Evolutionary conservation across 768 basidiomycete genomes (phyloP).

Genomic region (Lepiota subincarnata): DNA sequence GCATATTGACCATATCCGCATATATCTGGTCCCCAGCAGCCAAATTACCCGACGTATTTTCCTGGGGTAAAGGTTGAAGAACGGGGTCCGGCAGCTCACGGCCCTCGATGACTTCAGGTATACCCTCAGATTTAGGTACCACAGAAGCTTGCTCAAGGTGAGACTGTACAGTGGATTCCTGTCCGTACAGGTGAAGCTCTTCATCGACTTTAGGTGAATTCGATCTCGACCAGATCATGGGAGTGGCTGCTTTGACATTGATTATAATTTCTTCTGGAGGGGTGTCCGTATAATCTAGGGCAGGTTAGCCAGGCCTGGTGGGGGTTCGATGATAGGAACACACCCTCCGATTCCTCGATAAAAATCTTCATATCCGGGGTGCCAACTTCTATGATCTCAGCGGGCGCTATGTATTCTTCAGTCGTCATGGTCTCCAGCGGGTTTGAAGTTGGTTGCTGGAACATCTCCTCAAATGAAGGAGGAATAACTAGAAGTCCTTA

Average conservation of each 20-base stretch:
- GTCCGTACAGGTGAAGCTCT: too few species aligned
- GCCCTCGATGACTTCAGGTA: background rate
- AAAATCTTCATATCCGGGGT: conserved; percentile 1
- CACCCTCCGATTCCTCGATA: conserved; percentile 1
- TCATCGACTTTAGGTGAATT: background rate
- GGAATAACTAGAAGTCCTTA: too few species aligned
- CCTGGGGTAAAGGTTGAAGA: background rate
- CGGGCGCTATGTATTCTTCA: background rate
- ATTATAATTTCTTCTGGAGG: conserved; percentile 1
- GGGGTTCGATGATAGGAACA: background rate
- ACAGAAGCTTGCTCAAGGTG: background rate
- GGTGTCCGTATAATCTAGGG: background rate
- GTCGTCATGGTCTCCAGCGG: background rate
- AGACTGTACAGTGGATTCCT: background rate
- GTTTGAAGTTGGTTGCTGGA: background rate
- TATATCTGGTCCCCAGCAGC: background rate
- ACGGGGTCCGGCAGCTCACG: background rate
- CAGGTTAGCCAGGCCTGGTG: background rate
- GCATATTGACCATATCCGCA: background rate
- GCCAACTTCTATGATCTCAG: conserved; percentile 3
- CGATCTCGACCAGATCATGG: background rate
- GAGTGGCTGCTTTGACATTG: background rate
- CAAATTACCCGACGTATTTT: background rate
- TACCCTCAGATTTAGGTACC: background rate
- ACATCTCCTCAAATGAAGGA: background rate